Evolutionary conservation across 2,329 filamentous ascomycete species (phyloP).

Genomic region (Cephalotrichum gorgonifer): DNA sequence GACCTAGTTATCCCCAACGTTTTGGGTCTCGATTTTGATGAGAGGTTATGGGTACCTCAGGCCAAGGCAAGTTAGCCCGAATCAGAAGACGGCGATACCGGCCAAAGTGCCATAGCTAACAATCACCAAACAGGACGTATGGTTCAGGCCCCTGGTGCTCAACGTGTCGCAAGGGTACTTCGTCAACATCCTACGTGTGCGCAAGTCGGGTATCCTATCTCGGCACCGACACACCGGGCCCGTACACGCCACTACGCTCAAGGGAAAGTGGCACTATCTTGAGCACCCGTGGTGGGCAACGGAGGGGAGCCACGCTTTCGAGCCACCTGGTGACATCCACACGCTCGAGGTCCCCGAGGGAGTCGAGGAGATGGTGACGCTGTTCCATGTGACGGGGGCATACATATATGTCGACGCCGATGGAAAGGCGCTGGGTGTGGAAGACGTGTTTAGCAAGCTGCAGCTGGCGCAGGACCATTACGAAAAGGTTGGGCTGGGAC

Average conservation of each 20-base stretch:
- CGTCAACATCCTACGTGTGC: constrained; percentile 20
- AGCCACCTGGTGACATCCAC: constrained; percentile 23
- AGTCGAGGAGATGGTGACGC: constrained; percentile 21
- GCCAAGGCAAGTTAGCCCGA: neutral
- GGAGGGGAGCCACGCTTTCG: constrained; percentile 21
- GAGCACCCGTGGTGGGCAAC: constrained; percentile 24
- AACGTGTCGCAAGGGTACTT: constrained; percentile 20
- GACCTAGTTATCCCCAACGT: constrained; percentile 15
- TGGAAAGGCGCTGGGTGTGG: constrained; percentile 17
- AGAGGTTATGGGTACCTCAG: constrained; percentile 20
- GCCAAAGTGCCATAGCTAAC: too few relatives aligned
- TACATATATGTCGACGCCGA: constrained; percentile 23
- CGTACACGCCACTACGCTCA: constrained; percentile 20
- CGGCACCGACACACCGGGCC: constrained; percentile 21
- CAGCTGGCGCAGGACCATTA: constrained; percentile 18
- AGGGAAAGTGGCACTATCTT: constrained; percentile 23
- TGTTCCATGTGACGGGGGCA: constrained; percentile 23
- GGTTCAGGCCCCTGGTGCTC: constrained; percentile 20
- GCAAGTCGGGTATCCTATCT: constrained; percentile 19
- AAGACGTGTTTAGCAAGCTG: constrained; percentile 23
- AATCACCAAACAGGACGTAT: constrained; percentile 11
- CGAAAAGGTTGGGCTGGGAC: constrained; percentile 19
- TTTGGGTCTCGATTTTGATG: constrained; percentile 17
- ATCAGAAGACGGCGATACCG: neutral
- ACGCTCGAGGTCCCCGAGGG: constrained; percentile 22